These are phyloP conservation scores for Staphylotrichum longicolle DNA, from an alignment of 495 filamentous ascomycete genomes.

Conservation along the genomic window DNA sequence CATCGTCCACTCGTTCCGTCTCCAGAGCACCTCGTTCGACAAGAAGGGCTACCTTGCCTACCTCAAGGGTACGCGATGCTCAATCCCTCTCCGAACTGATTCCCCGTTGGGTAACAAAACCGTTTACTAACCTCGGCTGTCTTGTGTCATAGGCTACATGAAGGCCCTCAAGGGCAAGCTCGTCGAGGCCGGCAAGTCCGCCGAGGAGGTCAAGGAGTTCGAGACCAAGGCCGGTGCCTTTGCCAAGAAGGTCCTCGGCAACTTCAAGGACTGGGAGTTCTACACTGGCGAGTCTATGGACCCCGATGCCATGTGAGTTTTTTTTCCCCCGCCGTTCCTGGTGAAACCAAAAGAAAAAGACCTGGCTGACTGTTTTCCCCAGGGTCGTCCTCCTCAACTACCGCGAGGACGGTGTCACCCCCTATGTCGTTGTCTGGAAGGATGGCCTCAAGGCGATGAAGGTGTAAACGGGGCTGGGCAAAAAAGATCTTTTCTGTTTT, in stretches of 20 bases:
- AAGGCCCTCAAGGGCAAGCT: slow-evolving; percentile 75
- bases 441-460: slow-evolving; percentile 87
- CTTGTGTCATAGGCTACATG: slow-evolving; percentile 66
- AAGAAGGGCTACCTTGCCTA: slow-evolving; percentile 78
- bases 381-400: slow-evolving; percentile 96
- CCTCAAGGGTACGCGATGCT: slow-evolving; percentile 67
- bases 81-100: neutral
- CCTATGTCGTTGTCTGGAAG: slow-evolving; percentile 91
- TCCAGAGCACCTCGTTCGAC: slow-evolving; percentile 73
- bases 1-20: slow-evolving; percentile 87
- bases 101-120: neutral
- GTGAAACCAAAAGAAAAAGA: neutral
- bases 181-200: slow-evolving; percentile 56
- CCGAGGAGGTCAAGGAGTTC: slow-evolving; percentile 68
- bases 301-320: slow-evolving; percentile 75
- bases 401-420: slow-evolving; percentile 91
- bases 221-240: slow-evolving; percentile 67
- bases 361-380: neutral
- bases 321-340: slow-evolving; percentile 24
- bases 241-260: slow-evolving; percentile 75
- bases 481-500: neutral
- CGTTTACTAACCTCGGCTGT: neutral
- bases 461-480: slow-evolving; percentile 59
- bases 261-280: slow-evolving; percentile 95
- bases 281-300: slow-evolving; percentile 89